Evolutionary conservation across 2,329 filamentous ascomycete genomes (phyloP).

Genomic region (Xylaria sp.): DNA sequence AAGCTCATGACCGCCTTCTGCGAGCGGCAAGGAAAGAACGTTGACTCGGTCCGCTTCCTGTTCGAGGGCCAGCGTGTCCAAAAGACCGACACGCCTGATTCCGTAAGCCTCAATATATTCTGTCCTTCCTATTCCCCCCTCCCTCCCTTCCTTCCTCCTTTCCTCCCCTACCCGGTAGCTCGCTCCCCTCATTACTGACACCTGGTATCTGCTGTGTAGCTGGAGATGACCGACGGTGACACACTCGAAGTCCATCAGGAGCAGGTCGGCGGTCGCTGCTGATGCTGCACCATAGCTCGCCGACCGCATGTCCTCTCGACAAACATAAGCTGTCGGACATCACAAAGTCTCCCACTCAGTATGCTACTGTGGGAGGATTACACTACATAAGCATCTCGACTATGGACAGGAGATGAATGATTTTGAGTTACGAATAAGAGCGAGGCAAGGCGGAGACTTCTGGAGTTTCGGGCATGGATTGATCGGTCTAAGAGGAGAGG

Average conservation of each 20-base stretch:
- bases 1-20: slow-evolving; percentile 99
- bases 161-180: not conserved
- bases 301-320: slow-evolving; percentile 30
- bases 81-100: slow-evolving; percentile 88
- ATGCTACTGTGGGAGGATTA: slow-evolving; percentile 7
- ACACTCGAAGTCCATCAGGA: slow-evolving; percentile 98
- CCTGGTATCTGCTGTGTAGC: slow-evolving; percentile 63
- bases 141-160: too few relatives aligned
- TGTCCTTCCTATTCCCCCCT: not conserved
- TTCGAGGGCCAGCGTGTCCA: slow-evolving; percentile 97
- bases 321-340: not conserved
- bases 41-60: slow-evolving; percentile 87
- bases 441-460: not conserved
- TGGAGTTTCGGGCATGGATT: slow-evolving; percentile 22
- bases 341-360: not conserved
- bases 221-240: slow-evolving; percentile 97
- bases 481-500: not conserved
- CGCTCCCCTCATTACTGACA: slow-evolving; percentile 21
- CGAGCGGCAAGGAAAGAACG: slow-evolving; percentile 90
- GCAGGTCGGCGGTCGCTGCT: slow-evolving; percentile 80
- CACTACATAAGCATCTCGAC: slow-evolving; percentile 3
- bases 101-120: slow-evolving; percentile 68
- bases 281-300: slow-evolving; percentile 41
- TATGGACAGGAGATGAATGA: slow-evolving; percentile 2
- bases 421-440: slow-evolving; percentile 7